Base-by-base conservation (phyloP, 441 rosid genomes). In the Croton laevigatus region DNA sequence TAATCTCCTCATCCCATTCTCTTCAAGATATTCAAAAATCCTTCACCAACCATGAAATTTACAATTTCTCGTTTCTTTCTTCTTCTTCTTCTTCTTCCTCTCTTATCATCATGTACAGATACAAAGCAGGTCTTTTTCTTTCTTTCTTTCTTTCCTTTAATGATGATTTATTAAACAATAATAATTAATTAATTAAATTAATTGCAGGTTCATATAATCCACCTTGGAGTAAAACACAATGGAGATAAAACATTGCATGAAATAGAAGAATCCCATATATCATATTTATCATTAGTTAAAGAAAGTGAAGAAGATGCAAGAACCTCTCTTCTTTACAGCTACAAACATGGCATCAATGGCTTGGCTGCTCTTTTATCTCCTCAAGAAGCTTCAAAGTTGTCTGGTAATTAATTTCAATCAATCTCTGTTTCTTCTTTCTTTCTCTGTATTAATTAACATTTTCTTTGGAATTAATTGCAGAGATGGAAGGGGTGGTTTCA, bases 261-360 rank as follows among this genome's bases (percentile, higher is more conserved):
- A 62, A 88, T 86, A 65, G 82, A 88, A 76, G 84, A 83, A 58
- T 69, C 73, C 22, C 96, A 90, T 49, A 76, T 61, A 49, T 88
- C 93, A 4, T 85, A 81, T 78, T 80, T 90, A 71, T 70, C 65
- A 0, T 74, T 78, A 4, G 86, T 90, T 58, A 90, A 90, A 76
- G 79, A 83, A 45, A 65, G 80, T 2, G 76, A 83, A 58, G 87
- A 84, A 77, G 88, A 84, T 0, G 96, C 88, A 0, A 73, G 52
- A 76, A 73, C 81, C 58, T 88, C 97, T 20, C 87, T 88, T 54
- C 73, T 93, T 53, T 93, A 93, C 81, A 93, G 98, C 85, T 90
- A 93, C 78, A 88, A 86, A 75, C 84, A 89, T 72, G 83, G 87
- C 85, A 83, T 93, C 84, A 90, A 93, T 81, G 98, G 95, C 75